Percentiles rank a stretch among this genome's conserved stretches.
Conservation (phyloP, 805 yeast species). For the Kodamaea jinghongensis region DNA sequence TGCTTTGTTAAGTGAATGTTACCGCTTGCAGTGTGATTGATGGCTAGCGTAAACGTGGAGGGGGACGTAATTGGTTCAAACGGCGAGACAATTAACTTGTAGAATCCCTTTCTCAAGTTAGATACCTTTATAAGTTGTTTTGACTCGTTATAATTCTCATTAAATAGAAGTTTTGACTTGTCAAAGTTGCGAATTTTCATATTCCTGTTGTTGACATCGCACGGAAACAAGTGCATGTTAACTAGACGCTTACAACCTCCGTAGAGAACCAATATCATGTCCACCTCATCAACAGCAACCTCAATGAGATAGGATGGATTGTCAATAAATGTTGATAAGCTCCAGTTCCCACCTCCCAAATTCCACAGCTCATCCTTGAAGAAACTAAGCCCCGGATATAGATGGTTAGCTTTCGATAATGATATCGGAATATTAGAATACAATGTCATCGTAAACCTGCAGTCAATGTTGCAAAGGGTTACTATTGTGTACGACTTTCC, state of each 20-base stretch:
- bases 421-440: conserved; percentile 27
- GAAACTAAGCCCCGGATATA: conserved; percentile 17
- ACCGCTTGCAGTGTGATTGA: conserved; percentile 20
- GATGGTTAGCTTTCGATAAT: conserved; percentile 27
- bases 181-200: conserved; percentile 20
- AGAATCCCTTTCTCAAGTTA: conserved; percentile 29
- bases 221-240: conserved; percentile 46
- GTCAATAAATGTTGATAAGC: conserved; percentile 40
- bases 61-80: conserved; percentile 29
- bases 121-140: conserved; percentile 25
- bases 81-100: conserved; percentile 47
- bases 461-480: conserved; percentile 11
- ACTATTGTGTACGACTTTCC: conserved; percentile 27
- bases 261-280: conserved; percentile 22
- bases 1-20: conserved; percentile 12
- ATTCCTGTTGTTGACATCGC: conserved; percentile 23
- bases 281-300: conserved; percentile 13
- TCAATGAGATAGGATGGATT: conserved; percentile 54
- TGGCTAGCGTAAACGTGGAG: conserved; percentile 29
- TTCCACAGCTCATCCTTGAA: conserved; percentile 45
- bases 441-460: conserved; percentile 27
- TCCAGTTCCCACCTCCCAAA: conserved; percentile 56
- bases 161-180: conserved; percentile 22
- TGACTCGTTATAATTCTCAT: conserved; percentile 33
- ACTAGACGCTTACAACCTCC: conserved; percentile 18